Base-by-base conservation (phyloP, 108 stramenopile genomes). In the Cyclostephanos tholiformis region DNA sequence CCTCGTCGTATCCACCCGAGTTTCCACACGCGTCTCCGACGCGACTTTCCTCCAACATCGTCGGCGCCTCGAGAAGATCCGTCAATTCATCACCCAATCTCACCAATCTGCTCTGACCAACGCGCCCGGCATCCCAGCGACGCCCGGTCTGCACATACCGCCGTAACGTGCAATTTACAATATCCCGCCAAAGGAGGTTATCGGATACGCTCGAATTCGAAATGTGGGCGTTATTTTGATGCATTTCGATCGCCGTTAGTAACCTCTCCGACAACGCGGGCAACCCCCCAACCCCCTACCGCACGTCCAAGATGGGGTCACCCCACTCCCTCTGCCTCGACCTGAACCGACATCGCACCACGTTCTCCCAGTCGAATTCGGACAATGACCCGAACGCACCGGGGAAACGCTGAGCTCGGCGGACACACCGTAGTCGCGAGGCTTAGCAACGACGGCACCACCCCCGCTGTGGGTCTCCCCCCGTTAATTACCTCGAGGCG, bases 321-420 rank as follows among this genome's bases (percentile, higher is more conserved):
- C n/a, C 52, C 2, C 27, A 2, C 29, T 44, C 49, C 50, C 25
- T 32, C 36, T 48, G 25, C n/a, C 39, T 1, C 56, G 57, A 56
- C 53, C 44, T 55, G n/a, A 50, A 52, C 11, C 71, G 71, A 7
- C 49, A 62, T 39, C 30, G 20, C 11, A 81, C n/a, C 13, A 81
- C 58, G 55, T 12, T 25, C 23, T 81, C 80, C 80, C 80, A 81
- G 48, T 74, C 68, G 48, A 25, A 67, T 36, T 81, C 80, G 19
- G 80, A 81, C 25, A 81, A 51, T 0, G 66, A 36, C 17, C 66
- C 72, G 39, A 74, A 63, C 23, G 63, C 32, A 25, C 35, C 55
- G 16, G 80, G 69, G 58, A 74, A 74, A 27, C 70, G 64, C 53
- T 81, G 59, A 81, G 53, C 26, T 70, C 65, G 57, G 69, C 38